Base-by-base conservation (phyloP, 257 asterid species). In the Solanum pinnatisectum region DNA sequence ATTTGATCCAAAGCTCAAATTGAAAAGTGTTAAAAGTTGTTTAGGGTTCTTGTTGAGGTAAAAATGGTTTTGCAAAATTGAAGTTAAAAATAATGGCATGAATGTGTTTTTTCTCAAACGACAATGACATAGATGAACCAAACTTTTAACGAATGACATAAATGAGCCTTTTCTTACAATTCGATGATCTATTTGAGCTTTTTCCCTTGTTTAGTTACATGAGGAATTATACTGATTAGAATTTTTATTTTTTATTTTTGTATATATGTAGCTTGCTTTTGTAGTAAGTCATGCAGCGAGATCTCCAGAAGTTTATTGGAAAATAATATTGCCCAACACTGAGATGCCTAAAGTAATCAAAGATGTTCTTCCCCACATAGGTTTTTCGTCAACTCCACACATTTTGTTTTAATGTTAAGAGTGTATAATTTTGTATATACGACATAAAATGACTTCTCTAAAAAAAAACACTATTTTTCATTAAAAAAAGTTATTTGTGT, bases 261-360 rank as follows among this genome's bases (percentile, higher is more conserved):
- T 37, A 0, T 23, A 11, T 35, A 23, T 10, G 30, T 37, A 90
- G 92, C 33, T 90, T 90, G 78, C 77, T 78, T 36, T 88, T 23
- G 65, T 90, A 25, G 89, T 32, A 49, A 90, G 84, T 85, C 87
- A 82, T 82, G 88, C 88, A 79, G 79, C 86, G 15, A 27, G 60
- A 87, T 22, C 79, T 52, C 46, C 87, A 65, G 90, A 76, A 87
- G 33, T 44, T 49, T 90, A 87, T 73, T 90, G 89, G 91, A 73
- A 36, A 73, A n/a, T 10, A 18, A 73, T 35, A 35, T 36, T 73
- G 18, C 81, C 81, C 49, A 10, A 87, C 42, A 15, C 91, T 74
- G 72, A 74, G 6, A 89, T 79, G 86, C 89, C 92, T 4, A 77
- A 84, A 44, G 88, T 49, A 12, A 56, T 89, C 20, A 70, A 87